These are phyloP conservation scores for Sugiyamaella lignohabitans DNA, from an alignment of 805 yeast species.

Conservation along the genomic window DNA sequence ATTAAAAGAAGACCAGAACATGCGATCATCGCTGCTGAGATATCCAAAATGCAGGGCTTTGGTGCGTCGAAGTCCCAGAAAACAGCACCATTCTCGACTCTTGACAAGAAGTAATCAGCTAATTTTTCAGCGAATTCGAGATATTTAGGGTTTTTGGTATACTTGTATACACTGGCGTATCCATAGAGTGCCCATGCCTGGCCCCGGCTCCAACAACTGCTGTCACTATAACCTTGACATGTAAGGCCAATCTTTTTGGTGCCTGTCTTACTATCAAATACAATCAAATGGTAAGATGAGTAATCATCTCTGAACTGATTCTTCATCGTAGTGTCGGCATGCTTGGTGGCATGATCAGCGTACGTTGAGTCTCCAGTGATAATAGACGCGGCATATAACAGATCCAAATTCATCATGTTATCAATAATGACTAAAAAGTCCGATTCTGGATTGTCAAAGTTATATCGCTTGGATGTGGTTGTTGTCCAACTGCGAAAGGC, in stretches of 20 bases:
- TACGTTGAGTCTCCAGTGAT: constrained; percentile 26
- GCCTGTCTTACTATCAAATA: constrained; percentile 26
- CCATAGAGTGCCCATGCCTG: constrained; percentile 33
- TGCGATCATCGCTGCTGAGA: constrained; percentile 30
- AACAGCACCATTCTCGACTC: constrained; percentile 28
- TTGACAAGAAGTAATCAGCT: constrained; percentile 24
- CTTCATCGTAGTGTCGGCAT: constrained; percentile 30
- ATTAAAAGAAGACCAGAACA: constrained; percentile 28
- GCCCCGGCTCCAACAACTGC: constrained; percentile 31
- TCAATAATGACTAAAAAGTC: constrained; percentile 31
- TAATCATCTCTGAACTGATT: constrained; percentile 22
- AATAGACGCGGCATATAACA: constrained; percentile 28
- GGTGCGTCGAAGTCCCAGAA: constrained; percentile 22
- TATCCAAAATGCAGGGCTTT: constrained; percentile 24
- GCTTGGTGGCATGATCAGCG: constrained; percentile 29
- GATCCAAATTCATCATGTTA: constrained; percentile 24
- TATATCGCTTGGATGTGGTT: constrained; percentile 20
- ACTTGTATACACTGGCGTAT: constrained; percentile 25
- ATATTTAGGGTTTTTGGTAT: constrained; percentile 26
- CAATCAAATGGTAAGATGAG: constrained; percentile 29
- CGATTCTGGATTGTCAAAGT: constrained; percentile 15
- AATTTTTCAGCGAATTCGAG: constrained; percentile 26
- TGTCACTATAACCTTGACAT: constrained; percentile 29
- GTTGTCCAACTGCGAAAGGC: constrained; percentile 29
- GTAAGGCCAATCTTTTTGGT: constrained; percentile 25